Base-by-base conservation (phyloP, 2,329 filamentous ascomycete species). In the Aspergillus aculeatinus region DNA sequence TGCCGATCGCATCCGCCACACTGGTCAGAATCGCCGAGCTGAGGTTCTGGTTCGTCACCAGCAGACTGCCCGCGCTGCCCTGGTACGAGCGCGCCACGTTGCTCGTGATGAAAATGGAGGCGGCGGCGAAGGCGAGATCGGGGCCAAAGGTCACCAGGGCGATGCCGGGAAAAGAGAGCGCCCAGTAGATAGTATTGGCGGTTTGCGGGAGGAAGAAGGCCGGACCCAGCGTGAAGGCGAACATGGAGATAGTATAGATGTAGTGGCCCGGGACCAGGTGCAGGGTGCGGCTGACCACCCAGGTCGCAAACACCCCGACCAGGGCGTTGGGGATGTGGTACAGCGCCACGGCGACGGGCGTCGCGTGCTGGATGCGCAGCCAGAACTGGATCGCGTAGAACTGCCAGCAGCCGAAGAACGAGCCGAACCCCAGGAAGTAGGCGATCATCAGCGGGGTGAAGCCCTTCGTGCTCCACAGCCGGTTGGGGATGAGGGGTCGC, bases 41-140 rank as follows among this genome's bases (percentile, higher is more conserved):
- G 19, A 81, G 67, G 58, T 81, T 81, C 66, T 82, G 79, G 47
- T 80, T 77, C 25, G 79, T 82, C 1, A 81, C 79, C 4, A 82
- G 66, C 60, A 81, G 60, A 57, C 78, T 80, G 0, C 78, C 79
- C 0, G 79, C 80, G 11, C 74, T 76, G 3, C 79, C 79, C 60
- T 82, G 80, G 56, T 81, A 81, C 1, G 74, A 79, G n/a, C 78
- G 65, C 1, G 77, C 74, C 5, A 82, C 79, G 52, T 74, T 80
- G 11, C 73, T 77, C 0, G 79, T 81, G 60, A 81, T 80, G 67
- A 81, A 81, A 49, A 81, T 81, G n/a, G 76, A 77, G 0, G 79
- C 79, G 0, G 80, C 79, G 0, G 79, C 79, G 60, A 81, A 82
- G 29, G 76, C 76, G 55, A 81, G 68, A 51, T 82, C 80, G 0